Evolutionary conservation across 2,329 filamentous ascomycete species (phyloP), one percentile per base, ranked within the genome.

Genomic region (Thermothelomyces thermophilus): DNA sequence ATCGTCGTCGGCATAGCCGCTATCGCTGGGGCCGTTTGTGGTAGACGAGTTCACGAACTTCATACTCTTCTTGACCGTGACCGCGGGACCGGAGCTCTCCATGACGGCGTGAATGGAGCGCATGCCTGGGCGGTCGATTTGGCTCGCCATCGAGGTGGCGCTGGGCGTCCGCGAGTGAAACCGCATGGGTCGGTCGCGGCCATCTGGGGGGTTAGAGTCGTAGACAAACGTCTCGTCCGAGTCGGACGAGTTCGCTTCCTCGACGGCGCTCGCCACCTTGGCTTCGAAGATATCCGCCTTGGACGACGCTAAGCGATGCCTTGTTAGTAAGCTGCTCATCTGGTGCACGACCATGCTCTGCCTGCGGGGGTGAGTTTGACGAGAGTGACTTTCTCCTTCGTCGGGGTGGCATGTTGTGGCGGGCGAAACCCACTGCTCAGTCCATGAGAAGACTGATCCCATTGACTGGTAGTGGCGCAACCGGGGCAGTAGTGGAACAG

Each of bases 221-320:
- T 98, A 98, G 14, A 98, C 93, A 67, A 97, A 98, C 0, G 93
- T 97, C 68, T 97, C 93, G 62, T 96, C 93, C 1, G 91, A 97
- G 66, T 98, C 93, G 6, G 91, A 96, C 11, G 91, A 95, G 66
- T 96, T 87, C 39, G 89, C 90, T 67, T 97, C 90, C 65, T 97
- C 91, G 46, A 98, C 90, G 8, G 91, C 91, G 66, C 84, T 96
- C 44, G 91, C 91, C 58, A 98, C 90, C 64, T 95, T 95, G 59
- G 90, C 90, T 71, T 97, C 93, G 66, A 98, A 98, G 45, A 97
- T 90, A 68, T 98, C 93, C 64, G 93, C 91, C 72, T 97, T 97
- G 53, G 90, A 95, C 14, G 90, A 93, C 53, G 84, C 88, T 84
- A 76, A 67, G 61, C 64, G 67, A 47, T 58, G 53, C 59, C 63